These are phyloP conservation scores for Solanum pinnatisectum DNA, from an alignment of 257 asterid genomes.

Conservation along the genomic window DNA sequence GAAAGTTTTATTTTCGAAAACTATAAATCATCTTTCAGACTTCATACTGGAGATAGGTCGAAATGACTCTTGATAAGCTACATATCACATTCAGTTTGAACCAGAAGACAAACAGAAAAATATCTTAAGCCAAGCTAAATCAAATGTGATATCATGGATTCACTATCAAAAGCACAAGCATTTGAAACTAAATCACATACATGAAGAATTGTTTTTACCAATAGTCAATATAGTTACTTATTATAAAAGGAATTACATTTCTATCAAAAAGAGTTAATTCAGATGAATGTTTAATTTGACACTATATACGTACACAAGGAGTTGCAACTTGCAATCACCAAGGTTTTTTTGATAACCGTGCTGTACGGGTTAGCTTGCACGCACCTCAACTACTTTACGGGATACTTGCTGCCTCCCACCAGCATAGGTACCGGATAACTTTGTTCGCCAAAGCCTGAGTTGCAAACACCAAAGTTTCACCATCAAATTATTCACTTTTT, in stretches of 20 bases:
- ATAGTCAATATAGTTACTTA: neutral
- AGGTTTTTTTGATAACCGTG: neutral
- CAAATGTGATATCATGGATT: neutral
- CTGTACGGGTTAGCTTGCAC: neutral
- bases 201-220: neutral
- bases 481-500: slow-evolving; percentile 28
- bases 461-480: neutral
- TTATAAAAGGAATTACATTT: neutral
- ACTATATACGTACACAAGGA: neutral
- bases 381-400: neutral
- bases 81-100: neutral
- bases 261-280: neutral
- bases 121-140: neutral
- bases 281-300: neutral
- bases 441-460: neutral
- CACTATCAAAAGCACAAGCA: neutral
- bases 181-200: neutral
- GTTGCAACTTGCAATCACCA: neutral
- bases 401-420: neutral
- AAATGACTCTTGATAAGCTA: neutral
- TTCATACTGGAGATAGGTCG: neutral
- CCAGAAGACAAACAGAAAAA: neutral
- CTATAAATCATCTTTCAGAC: neutral
- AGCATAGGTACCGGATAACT: neutral
- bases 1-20: neutral